Percentiles rank a stretch among this genome's conserved stretches.
Evolutionary conservation across 192 early-diverging fungal genomes (phyloP).

Genomic region (Coemansia sp.): DNA sequence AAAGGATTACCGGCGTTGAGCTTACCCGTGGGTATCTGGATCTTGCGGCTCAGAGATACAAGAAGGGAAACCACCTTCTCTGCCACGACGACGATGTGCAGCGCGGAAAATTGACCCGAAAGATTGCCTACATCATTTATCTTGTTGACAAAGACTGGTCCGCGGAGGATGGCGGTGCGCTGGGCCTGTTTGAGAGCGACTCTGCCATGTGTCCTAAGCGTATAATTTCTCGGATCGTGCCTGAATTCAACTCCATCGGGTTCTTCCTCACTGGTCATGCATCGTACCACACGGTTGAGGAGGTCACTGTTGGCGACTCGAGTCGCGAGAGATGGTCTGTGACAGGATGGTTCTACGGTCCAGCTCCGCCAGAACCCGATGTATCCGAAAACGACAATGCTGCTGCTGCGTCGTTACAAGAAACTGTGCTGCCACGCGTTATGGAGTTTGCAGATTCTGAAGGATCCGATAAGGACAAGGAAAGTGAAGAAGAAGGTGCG

Average conservation of each 20-base stretch:
- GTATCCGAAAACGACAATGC: neutral
- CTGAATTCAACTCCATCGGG: conserved; percentile 59
- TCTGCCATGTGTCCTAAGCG: conserved; percentile 50
- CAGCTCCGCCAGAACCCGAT: conserved; percentile 10
- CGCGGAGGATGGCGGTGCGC: conserved; percentile 61
- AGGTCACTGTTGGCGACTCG: conserved; percentile 51
- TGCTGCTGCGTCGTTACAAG: conserved; percentile 2
- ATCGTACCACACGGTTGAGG: conserved; percentile 63
- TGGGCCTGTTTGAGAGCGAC: conserved; percentile 64
- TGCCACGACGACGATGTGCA: conserved; percentile 79
- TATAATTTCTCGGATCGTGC: conserved; percentile 48
- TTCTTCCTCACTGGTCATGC: conserved; percentile 62
- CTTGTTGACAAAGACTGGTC: conserved; percentile 67
- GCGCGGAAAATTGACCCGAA: conserved; percentile 56
- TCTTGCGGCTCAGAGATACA: conserved; percentile 68
- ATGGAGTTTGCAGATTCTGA: conserved; percentile 2
- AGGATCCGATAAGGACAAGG: neutral
- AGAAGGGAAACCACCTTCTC: conserved; percentile 60
- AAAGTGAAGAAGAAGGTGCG: neutral
- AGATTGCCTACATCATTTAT: conserved; percentile 74
- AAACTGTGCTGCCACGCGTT: conserved; percentile 13
- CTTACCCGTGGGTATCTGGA: conserved; percentile 62
- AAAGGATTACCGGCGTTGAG: conserved; percentile 60
- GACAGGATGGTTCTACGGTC: conserved; percentile 69
- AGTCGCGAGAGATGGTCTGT: conserved; percentile 59